A percentile compares a stretch with the other conserved stretches of the same genome.
phyloP scores from a whole-genome alignment of 129 eudicot genomes.

The Scalesia atractyloides region DNA sequence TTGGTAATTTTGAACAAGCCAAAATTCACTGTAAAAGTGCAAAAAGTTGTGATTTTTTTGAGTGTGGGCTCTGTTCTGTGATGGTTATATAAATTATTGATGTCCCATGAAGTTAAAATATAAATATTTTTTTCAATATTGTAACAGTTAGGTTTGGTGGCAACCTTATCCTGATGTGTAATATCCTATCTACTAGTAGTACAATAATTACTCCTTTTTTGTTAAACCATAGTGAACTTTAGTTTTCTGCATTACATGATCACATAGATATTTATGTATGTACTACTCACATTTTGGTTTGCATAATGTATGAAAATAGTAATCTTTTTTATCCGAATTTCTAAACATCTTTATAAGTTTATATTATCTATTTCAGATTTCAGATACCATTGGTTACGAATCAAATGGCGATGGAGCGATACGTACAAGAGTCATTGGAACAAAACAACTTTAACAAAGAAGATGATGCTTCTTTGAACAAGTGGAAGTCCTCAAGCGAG shows the following conservation, averaged over 20 bases:
- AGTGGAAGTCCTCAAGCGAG: conserved; percentile 44
- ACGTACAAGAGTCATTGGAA: conserved; percentile 35
- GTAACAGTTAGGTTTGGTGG: conserved; percentile 13
- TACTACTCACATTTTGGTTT: conserved; percentile 10
- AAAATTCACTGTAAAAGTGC: conserved; percentile 5
- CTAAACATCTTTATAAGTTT: not conserved
- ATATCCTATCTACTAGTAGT: conserved; percentile 15
- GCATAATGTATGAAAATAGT: conserved; percentile 8
- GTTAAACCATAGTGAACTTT: conserved; percentile 3
- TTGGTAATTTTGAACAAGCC: not conserved
- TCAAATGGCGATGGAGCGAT: conserved; percentile 47
- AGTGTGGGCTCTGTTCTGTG: conserved; percentile 17
- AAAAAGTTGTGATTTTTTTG: conserved; percentile 8
- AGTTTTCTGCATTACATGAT: conserved; percentile 21
- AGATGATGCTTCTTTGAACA: conserved; percentile 34
- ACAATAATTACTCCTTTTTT: conserved; percentile 13
- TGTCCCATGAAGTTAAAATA: conserved; percentile 3
- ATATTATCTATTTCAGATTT: conserved; percentile 13
- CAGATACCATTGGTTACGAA: conserved; percentile 19
- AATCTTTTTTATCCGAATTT: conserved; percentile 1
- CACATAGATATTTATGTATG: conserved; percentile 1
- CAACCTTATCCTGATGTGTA: conserved; percentile 20
- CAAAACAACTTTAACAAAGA: conserved; percentile 31
- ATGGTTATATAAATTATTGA: conserved; percentile 13
- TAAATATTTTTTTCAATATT: conserved; percentile 6